Base-by-base conservation (phyloP, 805 yeast genomes). In the Scheffersomyces ergatensis region DNA sequence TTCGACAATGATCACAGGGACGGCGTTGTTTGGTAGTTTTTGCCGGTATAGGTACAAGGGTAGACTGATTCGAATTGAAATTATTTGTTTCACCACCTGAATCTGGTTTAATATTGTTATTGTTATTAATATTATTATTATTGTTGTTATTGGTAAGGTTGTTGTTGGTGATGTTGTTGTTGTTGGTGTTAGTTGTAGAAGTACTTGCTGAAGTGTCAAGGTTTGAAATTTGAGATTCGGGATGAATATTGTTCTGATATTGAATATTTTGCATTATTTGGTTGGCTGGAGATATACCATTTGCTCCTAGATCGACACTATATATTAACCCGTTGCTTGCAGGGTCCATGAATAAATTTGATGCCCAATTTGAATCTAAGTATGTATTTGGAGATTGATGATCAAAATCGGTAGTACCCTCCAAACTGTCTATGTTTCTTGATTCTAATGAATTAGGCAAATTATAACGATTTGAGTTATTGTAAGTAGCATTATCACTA, bases 1-100 rank as follows among this genome's bases (percentile, higher is more conserved):
- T 68, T 32, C 95, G 72, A 60, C 97, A 90, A 50, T 83, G 88
- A 55, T 87, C 96, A 57, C 97, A 89, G 0, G 95, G 92, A 26
- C 80, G 65, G 17, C 77, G 63, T 48, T 72, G 77, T 42, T 74
- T 76, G 4, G 70, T 13, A n/a, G 21, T 13, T 17, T 29, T 16
- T 26, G 19, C 33, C 6, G 37, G 23, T 33, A 19, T 8, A 2
- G 20, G 19, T 33, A 19, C n/a, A 2, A 14, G 19, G 21, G 36
- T 14, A 4, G 18, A 14, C 15, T 18, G 19, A 26, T 30, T 34
- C 23, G 21, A 9, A 13, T 21, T 9, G 12, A 12, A 11, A 16
- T 11, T 16, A 21, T 24, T 9, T 2, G 39, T 31, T 11, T 31
- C 21, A n/a, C n/a, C n/a, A n/a, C n/a, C n/a, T n/a, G n/a, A n/a